These are phyloP conservation scores for Oryza meyeriana DNA, from an alignment of 176 grass and related monocot genomes.

Conservation along the genomic window DNA sequence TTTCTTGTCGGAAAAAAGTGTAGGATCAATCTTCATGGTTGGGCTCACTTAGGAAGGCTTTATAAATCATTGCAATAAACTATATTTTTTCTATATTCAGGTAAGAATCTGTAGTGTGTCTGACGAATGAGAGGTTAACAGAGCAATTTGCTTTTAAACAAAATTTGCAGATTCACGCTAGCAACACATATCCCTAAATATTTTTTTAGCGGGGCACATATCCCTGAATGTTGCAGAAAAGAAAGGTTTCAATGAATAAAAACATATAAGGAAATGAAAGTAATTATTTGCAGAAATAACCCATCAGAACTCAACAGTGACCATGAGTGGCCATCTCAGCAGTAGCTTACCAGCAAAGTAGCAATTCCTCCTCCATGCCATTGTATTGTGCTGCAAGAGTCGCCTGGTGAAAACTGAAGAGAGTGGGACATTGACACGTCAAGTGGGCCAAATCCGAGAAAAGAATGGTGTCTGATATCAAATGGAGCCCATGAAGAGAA, in stretches of 20 bases:
- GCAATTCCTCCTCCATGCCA: neutral
- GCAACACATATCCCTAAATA: neutral
- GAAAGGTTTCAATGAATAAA: neutral
- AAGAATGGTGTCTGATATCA: neutral
- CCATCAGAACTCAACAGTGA: neutral
- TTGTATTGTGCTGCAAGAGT: neutral
- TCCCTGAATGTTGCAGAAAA: neutral
- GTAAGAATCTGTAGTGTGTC: conserved; percentile 1
- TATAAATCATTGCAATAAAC: conserved; percentile 1
- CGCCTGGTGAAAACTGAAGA: neutral
- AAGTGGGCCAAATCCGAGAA: neutral
- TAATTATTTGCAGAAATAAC: neutral
- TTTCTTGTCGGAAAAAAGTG: conserved; percentile 20
- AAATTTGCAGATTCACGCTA: neutral
- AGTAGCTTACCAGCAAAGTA: too few relatives aligned
- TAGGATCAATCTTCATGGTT: neutral
- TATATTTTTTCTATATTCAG: neutral
- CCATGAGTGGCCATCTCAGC: neutral
- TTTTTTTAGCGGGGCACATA: neutral
- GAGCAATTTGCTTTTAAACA: neutral
- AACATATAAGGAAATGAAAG: neutral
- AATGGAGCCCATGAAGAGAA: neutral
- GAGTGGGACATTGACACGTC: neutral
- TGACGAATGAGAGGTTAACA: neutral
- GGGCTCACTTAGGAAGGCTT: conserved; percentile 2